A percentile compares a stretch with the other conserved stretches of the same genome.
These are phyloP conservation scores for Yamadazyma ubonensis DNA, from an alignment of 805 yeast genomes.

Conservation along the genomic window DNA sequence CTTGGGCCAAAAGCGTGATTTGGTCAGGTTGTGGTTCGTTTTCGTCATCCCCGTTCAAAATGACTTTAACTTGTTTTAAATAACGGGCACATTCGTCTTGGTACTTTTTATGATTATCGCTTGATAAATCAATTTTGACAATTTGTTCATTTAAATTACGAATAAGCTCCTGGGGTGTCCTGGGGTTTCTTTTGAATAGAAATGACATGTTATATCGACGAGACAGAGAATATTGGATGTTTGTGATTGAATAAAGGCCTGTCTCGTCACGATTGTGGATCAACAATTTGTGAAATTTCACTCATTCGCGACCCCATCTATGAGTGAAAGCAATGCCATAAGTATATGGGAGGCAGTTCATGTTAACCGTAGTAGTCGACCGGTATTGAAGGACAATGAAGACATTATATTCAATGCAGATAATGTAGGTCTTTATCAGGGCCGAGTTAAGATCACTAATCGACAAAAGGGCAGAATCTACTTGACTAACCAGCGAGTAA, in stretches of 20 bases:
- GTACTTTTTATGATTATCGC: conserved; percentile 37
- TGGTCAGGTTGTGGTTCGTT: conserved; percentile 68
- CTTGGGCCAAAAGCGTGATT: conserved; percentile 73
- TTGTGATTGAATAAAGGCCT: no score
- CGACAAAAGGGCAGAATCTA: conserved; percentile 78
- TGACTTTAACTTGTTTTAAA: conserved; percentile 60
- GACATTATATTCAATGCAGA: conserved; percentile 34
- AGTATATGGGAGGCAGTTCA: conserved; percentile 27
- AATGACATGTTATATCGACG: conserved; percentile 62
- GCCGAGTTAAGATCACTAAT: conserved; percentile 57
- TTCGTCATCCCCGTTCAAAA: conserved; percentile 69
- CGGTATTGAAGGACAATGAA: conserved; percentile 34
- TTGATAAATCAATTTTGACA: conserved; percentile 51
- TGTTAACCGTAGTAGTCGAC: conserved; percentile 41
- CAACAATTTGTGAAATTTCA: conserved; percentile 5
- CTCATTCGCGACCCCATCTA: not conserved
- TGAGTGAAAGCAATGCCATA: not conserved
- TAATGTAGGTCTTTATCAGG: conserved; percentile 74
- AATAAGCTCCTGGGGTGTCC: conserved; percentile 83
- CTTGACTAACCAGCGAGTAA: conserved; percentile 68
- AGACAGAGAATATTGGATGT: not conserved
- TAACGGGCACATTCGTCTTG: conserved; percentile 75
- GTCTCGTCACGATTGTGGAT: not conserved
- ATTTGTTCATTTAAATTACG: conserved; percentile 74
- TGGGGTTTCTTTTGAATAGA: conserved; percentile 85